Evolutionary conservation across 164 flowering plant species (phyloP), one percentile per base, ranked within the genome.

Genomic region (Stephania cephalantha): DNA sequence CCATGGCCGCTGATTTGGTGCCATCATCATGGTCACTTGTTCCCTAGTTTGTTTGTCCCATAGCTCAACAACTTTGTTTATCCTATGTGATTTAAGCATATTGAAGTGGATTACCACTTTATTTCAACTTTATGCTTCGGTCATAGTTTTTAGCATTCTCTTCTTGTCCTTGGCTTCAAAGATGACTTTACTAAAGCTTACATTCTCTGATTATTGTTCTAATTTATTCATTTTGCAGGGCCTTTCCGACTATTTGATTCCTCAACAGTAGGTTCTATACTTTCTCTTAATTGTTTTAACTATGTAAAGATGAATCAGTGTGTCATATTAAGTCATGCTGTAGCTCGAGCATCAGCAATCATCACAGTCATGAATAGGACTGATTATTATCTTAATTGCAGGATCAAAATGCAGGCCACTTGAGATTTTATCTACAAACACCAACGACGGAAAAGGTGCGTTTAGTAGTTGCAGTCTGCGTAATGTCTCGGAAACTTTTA

Each of bases 401-500:
- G n/a, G 18, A 46, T 44, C 44, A 64, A 46, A 61, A n/a, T n/a
- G 61, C 52, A 18, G 55, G 42, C 66, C 72, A 63, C 69, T 68
- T 78, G 61, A 78, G 73, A 73, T 61, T 74, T 73, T 48, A 61
- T 73, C 67, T 22, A 30, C 31, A 17, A 46, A 73, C 55, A 31
- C 74, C 11, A 46, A 30, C 46, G 48, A 5, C 61, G 72, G 70
- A 69, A 69, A 35, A 35, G 73, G 58, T 42, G 52, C 58, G 13
- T 30, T 63, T n/a, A 63, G 68, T n/a, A 63, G 68, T 58, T 42
- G 68, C 17, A 77, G 50, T 70, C 17, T 70, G 46, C 67, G 35
- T 76, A 74, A 58, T 15, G 72, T 76, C 71, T 30, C 12, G 63
- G 9, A 71, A 77, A 69, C n/a, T 46, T 65, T 72, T 77, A 72